These are phyloP conservation scores for Pseudogymnoascus sp. DNA, from an alignment of 2,329 filamentous ascomycete species.

Conservation along the genomic window DNA sequence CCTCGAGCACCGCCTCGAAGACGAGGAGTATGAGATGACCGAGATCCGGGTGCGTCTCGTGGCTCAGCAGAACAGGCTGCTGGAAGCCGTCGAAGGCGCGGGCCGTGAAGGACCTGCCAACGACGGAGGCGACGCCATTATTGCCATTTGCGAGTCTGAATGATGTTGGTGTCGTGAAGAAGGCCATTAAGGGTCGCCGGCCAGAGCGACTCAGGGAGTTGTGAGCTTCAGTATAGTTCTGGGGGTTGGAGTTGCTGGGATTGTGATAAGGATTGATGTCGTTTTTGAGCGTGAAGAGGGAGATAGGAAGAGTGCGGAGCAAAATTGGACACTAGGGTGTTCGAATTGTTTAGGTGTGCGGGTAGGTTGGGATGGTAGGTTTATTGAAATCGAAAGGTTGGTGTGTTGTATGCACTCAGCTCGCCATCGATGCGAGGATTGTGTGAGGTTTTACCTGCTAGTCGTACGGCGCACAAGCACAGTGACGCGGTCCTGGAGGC, in stretches of 20 bases:
- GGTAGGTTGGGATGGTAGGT: not conserved
- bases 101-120: constrained; percentile 18
- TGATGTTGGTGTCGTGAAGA: constrained; percentile 42
- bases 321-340: not conserved
- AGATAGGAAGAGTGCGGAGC: not conserved
- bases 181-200: constrained; percentile 26
- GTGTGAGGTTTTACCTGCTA: not conserved
- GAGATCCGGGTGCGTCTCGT: constrained; percentile 37
- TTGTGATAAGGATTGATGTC: not conserved
- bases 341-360: not conserved
- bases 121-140: constrained; percentile 28
- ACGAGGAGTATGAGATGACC: constrained; percentile 43
- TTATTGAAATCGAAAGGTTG: not conserved
- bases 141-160: constrained; percentile 34
- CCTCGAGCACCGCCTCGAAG: constrained; percentile 89
- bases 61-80: constrained; percentile 18
- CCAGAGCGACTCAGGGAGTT: not conserved
- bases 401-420: not conserved
- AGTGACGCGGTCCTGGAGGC: not conserved
- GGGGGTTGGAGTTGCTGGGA: not conserved
- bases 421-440: not conserved
- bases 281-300: not conserved
- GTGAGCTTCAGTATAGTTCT: not conserved
- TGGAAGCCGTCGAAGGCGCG: constrained; percentile 20
- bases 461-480: not conserved